Conservation (phyloP, 2,329 filamentous ascomycete genomes). For the Fusarium nodosum region DNA sequence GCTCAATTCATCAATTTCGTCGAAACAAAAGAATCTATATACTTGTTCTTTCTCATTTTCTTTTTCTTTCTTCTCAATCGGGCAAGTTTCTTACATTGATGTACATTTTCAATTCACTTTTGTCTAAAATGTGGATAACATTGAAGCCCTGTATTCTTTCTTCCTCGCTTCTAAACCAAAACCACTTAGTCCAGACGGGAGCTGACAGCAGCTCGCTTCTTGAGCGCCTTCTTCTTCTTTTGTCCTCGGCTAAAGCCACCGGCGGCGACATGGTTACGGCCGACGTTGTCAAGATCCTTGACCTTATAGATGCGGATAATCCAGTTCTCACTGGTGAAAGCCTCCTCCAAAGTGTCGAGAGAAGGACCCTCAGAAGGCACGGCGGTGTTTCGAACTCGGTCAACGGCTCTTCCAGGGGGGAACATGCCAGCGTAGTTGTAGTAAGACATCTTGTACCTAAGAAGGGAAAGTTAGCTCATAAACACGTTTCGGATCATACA, state of each 20-base stretch:
- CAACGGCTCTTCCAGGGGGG: conserved; percentile 88
- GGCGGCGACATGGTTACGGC: conserved; percentile 81
- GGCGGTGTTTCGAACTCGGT: conserved; percentile 85
- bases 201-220: conserved; percentile 78
- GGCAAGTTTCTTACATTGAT: conserved; percentile 54
- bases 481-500: background rate
- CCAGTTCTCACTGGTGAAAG: conserved; percentile 99
- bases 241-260: conserved; percentile 81
- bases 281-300: conserved; percentile 97
- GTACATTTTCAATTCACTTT: conserved; percentile 56
- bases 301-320: conserved; percentile 99
- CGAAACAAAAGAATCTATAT: conserved; percentile 23
- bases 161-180: conserved; percentile 25
- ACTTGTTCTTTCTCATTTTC: background rate
- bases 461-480: conserved; percentile 28
- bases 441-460: conserved; percentile 99
- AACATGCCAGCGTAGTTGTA: conserved; percentile 96
- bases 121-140: conserved; percentile 51
- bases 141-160: conserved; percentile 42
- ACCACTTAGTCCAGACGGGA: conserved; percentile 76
- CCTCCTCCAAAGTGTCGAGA: conserved; percentile 92
- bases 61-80: conserved; percentile 17
- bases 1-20: background rate
- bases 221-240: conserved; percentile 84
- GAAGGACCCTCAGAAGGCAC: conserved; percentile 88